These are phyloP conservation scores for Prototheca wickerhamii DNA, from an alignment of 163 green algal species.

Conservation along the genomic window DNA sequence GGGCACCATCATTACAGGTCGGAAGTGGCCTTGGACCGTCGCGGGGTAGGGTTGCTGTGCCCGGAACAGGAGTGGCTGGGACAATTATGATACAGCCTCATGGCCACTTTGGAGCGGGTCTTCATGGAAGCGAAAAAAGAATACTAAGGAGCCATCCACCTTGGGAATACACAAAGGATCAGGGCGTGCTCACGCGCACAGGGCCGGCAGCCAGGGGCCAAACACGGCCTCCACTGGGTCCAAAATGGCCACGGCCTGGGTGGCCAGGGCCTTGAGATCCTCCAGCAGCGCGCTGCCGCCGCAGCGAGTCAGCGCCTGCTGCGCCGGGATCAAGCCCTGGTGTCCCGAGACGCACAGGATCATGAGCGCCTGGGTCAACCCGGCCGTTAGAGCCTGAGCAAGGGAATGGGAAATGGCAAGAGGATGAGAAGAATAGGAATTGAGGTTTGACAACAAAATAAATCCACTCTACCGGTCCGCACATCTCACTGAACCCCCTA, in stretches of 20 bases:
- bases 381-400: background rate
- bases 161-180: no score
- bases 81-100: no score
- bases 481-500: no score
- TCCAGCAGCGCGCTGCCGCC: conserved; percentile 34
- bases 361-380: background rate
- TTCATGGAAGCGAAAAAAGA: no score
- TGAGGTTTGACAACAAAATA: background rate
- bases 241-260: conserved; percentile 30
- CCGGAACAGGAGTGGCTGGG: no score
- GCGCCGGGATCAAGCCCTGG: background rate
- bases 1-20: no score
- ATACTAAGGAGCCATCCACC: no score
- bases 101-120: no score
- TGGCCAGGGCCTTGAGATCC: conserved; percentile 46
- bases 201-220: conserved; percentile 10
- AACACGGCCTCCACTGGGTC: conserved; percentile 48
- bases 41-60: no score
- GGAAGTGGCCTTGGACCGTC: no score
- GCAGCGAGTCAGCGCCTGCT: conserved; percentile 33
- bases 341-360: conserved; percentile 6
- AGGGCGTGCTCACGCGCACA: background rate
- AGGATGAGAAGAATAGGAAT: no score
- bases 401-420: no score
- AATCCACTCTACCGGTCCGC: background rate